Percentiles rank a stretch among this genome's conserved stretches.
phyloP scores from a whole-genome alignment of 257 asterid species.

The Coffea eugenioides region DNA sequence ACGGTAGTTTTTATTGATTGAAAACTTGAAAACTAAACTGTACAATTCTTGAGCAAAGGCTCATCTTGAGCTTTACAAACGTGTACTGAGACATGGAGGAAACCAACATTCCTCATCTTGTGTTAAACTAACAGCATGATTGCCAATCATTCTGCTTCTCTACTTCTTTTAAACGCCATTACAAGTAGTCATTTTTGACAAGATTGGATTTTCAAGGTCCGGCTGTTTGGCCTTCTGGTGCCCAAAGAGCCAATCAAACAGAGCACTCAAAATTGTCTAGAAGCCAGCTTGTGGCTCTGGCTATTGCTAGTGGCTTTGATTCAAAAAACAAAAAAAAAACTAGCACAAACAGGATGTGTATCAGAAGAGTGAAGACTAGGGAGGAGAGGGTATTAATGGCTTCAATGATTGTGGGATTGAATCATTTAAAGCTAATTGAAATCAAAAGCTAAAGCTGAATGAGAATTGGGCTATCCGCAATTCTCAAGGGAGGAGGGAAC shows the following conservation, averaged over 20 bases:
- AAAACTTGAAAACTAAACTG: too few species aligned
- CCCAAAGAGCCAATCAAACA: slow-evolving; percentile 18
- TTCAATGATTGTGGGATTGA: slow-evolving; percentile 42
- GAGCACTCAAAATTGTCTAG: slow-evolving; percentile 28
- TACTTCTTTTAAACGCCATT: background rate
- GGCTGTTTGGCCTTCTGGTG: slow-evolving; percentile 7
- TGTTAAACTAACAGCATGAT: too few species aligned
- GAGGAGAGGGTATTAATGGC: slow-evolving; percentile 22
- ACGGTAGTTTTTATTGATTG: too few species aligned
- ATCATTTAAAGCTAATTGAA: slow-evolving; percentile 7
- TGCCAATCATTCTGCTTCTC: too few species aligned
- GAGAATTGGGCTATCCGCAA: background rate
- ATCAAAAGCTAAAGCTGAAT: background rate
- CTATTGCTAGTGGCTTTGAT: slow-evolving; percentile 27
- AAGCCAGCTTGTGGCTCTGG: slow-evolving; percentile 17
- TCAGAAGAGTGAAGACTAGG: slow-evolving; percentile 24
- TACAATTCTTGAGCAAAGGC: too few species aligned
- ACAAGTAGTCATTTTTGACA: slow-evolving; percentile 10
- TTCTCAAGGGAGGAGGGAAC: too few species aligned
- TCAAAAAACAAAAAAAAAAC: slow-evolving; percentile 11
- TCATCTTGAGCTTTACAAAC: too few species aligned
- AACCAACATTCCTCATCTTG: too few species aligned
- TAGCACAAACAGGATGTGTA: slow-evolving; percentile 15
- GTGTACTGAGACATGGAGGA: too few species aligned
- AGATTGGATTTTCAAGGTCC: background rate